phyloP scores from a whole-genome alignment of 805 yeast species.

The Ogataea populi-albae region DNA sequence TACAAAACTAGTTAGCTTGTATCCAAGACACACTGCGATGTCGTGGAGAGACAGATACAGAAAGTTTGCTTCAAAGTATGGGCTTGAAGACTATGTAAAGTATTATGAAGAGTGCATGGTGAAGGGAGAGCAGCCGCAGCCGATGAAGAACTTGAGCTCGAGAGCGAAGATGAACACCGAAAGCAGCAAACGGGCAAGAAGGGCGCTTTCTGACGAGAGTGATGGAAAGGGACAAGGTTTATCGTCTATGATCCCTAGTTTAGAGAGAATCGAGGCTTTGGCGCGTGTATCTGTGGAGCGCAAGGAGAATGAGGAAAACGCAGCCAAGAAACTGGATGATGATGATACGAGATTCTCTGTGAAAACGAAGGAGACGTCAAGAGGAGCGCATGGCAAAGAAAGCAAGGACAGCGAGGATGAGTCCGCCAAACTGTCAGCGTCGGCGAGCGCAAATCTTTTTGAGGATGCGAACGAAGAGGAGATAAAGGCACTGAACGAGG shows the following conservation, averaged over 20 bases:
- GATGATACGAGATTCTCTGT: slow-evolving; percentile 7
- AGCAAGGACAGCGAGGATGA: slow-evolving; percentile 5
- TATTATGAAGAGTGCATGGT: slow-evolving; percentile 47
- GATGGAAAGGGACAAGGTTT: slow-evolving; percentile 4
- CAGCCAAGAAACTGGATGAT: slow-evolving; percentile 12
- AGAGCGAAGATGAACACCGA: slow-evolving; percentile 34
- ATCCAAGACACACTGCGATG: slow-evolving; percentile 56
- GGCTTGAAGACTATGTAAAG: slow-evolving; percentile 52
- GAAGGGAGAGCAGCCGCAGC: slow-evolving; percentile 44
- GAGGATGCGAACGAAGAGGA: slow-evolving; percentile 32
- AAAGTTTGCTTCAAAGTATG: slow-evolving; percentile 63
- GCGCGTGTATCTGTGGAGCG: slow-evolving; percentile 29
- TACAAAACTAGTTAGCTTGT: slow-evolving; percentile 35
- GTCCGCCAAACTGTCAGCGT: slow-evolving; percentile 3
- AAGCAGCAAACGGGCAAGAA: slow-evolving; percentile 21
- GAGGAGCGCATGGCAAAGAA: slow-evolving; percentile 1
- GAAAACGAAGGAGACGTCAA: slow-evolving; percentile 4
- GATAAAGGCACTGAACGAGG: slow-evolving; percentile 28
- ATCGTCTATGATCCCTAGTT: slow-evolving; percentile 8
- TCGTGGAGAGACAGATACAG: slow-evolving; percentile 85
- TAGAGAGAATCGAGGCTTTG: slow-evolving; percentile 25
- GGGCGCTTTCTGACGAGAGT: not conserved
- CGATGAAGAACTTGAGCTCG: slow-evolving; percentile 57
- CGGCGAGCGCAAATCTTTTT: slow-evolving; percentile 29
- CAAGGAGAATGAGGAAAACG: slow-evolving; percentile 19